These are phyloP conservation scores for Beta corolliflora DNA, from an alignment of 179 eudicot genomes.

Conservation along the genomic window DNA sequence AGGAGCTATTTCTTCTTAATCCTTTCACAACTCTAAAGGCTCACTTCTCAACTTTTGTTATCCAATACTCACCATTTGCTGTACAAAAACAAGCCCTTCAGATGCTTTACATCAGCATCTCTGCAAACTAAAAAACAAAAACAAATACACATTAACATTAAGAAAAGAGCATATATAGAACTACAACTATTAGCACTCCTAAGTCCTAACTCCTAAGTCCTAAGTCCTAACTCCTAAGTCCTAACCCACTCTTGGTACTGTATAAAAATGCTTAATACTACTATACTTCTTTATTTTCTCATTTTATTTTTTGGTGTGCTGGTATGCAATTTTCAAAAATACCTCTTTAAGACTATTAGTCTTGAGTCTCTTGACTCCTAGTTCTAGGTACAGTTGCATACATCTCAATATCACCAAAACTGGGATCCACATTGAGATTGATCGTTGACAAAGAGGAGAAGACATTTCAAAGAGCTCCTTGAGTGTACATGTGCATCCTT, in stretches of 20 bases:
- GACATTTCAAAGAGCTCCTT: background rate
- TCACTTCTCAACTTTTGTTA: slow-evolving; percentile 15
- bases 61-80: slow-evolving; percentile 16
- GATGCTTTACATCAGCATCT: slow-evolving; percentile 23
- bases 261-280: background rate
- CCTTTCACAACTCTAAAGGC: slow-evolving; percentile 15
- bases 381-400: background rate
- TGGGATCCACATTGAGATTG: background rate
- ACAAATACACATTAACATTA: background rate
- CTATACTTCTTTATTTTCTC: background rate
- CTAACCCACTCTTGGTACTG: background rate
- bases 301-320: background rate
- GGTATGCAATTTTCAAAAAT: background rate
- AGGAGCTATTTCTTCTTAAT: slow-evolving; percentile 23
- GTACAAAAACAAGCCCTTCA: slow-evolving; percentile 19
- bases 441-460: background rate
- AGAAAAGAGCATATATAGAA: background rate
- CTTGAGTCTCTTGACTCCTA: background rate
- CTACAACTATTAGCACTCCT: background rate
- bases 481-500: background rate
- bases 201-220: too few species aligned
- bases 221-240: too few species aligned
- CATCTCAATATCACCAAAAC: background rate
- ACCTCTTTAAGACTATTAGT: background rate
- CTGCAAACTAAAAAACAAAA: slow-evolving; percentile 31